phyloP scores from a whole-genome alignment of 2,329 filamentous ascomycete species.

The Trichoderma atroviride region DNA sequence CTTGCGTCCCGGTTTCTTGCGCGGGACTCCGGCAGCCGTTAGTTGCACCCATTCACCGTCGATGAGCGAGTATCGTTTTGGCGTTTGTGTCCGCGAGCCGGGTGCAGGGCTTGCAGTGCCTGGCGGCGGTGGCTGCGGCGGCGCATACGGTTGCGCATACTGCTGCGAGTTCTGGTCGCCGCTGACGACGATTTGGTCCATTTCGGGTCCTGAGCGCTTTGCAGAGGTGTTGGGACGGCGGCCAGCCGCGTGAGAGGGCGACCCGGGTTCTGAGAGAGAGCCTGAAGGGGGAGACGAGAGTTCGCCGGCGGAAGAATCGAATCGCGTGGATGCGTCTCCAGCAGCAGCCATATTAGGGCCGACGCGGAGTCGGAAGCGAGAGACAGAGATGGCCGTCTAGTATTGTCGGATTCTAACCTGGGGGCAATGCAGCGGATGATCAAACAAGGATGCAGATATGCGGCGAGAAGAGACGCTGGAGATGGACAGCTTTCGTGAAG shows the following conservation, averaged over 20 bases:
- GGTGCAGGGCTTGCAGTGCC: slow-evolving; percentile 26
- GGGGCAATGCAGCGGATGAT: neutral
- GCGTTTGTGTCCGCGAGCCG: slow-evolving; percentile 29
- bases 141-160: slow-evolving; percentile 34
- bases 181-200: slow-evolving; percentile 56
- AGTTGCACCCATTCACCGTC: slow-evolving; percentile 51
- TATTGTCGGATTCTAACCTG: slow-evolving; percentile 12
- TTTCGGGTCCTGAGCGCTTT: slow-evolving; percentile 37
- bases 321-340: slow-evolving; percentile 43
- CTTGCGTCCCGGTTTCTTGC: slow-evolving; percentile 68
- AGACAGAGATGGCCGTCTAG: neutral
- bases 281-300: slow-evolving; percentile 57
- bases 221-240: slow-evolving; percentile 32
- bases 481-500: neutral
- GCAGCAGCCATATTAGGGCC: slow-evolving; percentile 35
- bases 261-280: slow-evolving; percentile 53
- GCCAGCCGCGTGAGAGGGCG: slow-evolving; percentile 45
- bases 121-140: slow-evolving; percentile 37
- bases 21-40: slow-evolving; percentile 60
- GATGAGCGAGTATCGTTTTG: slow-evolving; percentile 41
- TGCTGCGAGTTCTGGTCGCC: slow-evolving; percentile 35
- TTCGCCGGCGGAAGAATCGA: slow-evolving; percentile 52
- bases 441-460: neutral
- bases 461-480: neutral
- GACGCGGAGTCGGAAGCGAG: slow-evolving; percentile 9